Percentiles rank a stretch among this genome's conserved stretches.
Evolutionary conservation across 768 basidiomycete genomes (phyloP).

Genomic region (Hygrophorus pudorinus): DNA sequence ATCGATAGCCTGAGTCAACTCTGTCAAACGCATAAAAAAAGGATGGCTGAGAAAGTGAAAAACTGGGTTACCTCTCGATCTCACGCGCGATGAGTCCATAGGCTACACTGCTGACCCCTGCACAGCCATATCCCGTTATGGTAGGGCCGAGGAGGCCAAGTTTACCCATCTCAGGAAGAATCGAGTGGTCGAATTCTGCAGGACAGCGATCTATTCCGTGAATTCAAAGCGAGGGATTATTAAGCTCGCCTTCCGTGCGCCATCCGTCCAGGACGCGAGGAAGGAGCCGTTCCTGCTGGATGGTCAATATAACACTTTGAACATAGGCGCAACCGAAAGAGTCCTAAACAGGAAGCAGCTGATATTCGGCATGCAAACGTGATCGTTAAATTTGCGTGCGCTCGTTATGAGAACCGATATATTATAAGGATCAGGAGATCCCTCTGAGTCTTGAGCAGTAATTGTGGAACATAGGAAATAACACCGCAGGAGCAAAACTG

Average conservation of each 20-base stretch:
- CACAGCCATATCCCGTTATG: constrained; percentile 89
- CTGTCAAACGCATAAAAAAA: constrained; percentile 24
- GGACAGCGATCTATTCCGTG: not conserved
- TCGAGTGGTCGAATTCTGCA: constrained; percentile 64
- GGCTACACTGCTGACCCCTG: constrained; percentile 83
- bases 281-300: constrained; percentile 58
- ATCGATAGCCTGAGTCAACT: constrained; percentile 94
- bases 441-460: too few relatives aligned
- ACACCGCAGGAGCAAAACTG: not conserved
- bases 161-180: constrained; percentile 87
- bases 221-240: not conserved
- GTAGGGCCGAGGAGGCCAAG: constrained; percentile 88
- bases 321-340: too few relatives aligned
- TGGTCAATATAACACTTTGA: too few relatives aligned
- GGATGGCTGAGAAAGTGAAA: not conserved
- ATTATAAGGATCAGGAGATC: too few relatives aligned
- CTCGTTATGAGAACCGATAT: too few relatives aligned
- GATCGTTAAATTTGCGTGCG: too few relatives aligned
- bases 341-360: too few relatives aligned
- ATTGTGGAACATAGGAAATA: too few relatives aligned
- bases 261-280: constrained; percentile 88
- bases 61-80: constrained; percentile 55
- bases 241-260: constrained; percentile 66
- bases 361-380: too few relatives aligned
- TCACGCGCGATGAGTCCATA: constrained; percentile 93